A percentile compares a stretch with the other conserved stretches of the same genome.
phyloP scores from a whole-genome alignment of 2,329 filamentous ascomycete genomes.

The Diaporthe sp. region DNA sequence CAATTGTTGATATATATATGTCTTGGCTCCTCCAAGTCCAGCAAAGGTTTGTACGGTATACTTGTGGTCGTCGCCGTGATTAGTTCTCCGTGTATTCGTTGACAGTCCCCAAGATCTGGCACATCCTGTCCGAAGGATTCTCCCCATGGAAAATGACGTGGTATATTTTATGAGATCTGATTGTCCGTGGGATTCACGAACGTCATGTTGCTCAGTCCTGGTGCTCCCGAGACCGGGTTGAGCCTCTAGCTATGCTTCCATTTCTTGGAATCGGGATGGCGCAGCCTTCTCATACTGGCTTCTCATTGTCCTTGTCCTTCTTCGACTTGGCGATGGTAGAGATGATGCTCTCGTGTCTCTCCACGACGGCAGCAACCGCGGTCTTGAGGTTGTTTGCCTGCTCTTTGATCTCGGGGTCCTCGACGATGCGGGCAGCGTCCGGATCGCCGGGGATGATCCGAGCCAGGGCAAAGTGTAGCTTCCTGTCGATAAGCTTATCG shows the following conservation, averaged over 20 bases:
- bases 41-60: not conserved
- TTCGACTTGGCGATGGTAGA: slow-evolving; percentile 33
- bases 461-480: slow-evolving; percentile 33
- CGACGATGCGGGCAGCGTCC: slow-evolving; percentile 31
- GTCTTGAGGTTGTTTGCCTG: slow-evolving; percentile 33
- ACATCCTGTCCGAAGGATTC: not conserved
- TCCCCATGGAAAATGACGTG: not conserved
- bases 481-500: slow-evolving; percentile 36
- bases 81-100: not conserved
- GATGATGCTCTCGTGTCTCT: slow-evolving; percentile 35
- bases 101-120: no score
- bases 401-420: slow-evolving; percentile 34
- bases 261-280: not conserved
- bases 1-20: not conserved
- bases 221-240: not conserved
- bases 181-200: not conserved
- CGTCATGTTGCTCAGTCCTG: not conserved
- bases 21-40: not conserved
- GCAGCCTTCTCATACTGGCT: slow-evolving; percentile 23
- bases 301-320: slow-evolving; percentile 31
- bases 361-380: slow-evolving; percentile 32
- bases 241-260: not conserved
- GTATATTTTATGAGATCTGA: not conserved
- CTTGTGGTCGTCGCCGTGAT: not conserved
- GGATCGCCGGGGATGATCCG: slow-evolving; percentile 30